A percentile compares a stretch with the other conserved stretches of the same genome.
Conservation (phyloP, 768 basidiomycete genomes). For the Sarcodon aspratus region DNA sequence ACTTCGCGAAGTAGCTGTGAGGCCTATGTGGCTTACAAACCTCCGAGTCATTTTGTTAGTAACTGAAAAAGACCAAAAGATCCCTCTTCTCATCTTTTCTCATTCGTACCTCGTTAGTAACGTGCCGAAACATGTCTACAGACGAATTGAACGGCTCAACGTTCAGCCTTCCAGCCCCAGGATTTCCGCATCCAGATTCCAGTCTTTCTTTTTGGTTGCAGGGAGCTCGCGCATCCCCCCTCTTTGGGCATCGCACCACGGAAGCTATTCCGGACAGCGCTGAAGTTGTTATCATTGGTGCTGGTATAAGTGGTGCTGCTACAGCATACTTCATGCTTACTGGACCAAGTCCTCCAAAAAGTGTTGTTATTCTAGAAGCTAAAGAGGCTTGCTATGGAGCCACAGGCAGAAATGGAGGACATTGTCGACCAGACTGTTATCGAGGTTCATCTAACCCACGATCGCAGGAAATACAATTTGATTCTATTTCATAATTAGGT, state of each 20-base stretch:
- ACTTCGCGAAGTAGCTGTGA: no score
- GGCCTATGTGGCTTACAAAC: no score
- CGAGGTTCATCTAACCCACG: slow-evolving; percentile 6
- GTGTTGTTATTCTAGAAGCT: slow-evolving; percentile 30
- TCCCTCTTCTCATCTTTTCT: no score
- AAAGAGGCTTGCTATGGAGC: slow-evolving; percentile 22
- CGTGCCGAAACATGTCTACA: no score
- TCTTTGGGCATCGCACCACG: slow-evolving; percentile 11
- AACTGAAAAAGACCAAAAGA: no score
- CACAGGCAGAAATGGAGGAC: slow-evolving; percentile 18
- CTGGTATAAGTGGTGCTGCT: slow-evolving; percentile 22
- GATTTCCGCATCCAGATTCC: slow-evolving; percentile 5
- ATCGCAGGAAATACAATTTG: no score
- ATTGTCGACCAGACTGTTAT: slow-evolving; percentile 15
- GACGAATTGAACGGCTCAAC: no score
- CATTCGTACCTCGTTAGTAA: no score
- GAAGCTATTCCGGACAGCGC: slow-evolving; percentile 7
- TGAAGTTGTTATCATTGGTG: slow-evolving; percentile 23
- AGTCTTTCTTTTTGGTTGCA: slow-evolving; percentile 22
- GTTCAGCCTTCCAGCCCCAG: no score
- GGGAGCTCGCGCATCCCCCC: slow-evolving; percentile 9
- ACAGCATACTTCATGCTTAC: slow-evolving; percentile 19
- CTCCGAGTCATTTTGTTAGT: no score
- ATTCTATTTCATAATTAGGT: slow-evolving; percentile 2
- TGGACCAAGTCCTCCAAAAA: slow-evolving; percentile 7